Conservation (phyloP, 2,329 filamentous ascomycete genomes). For the Cladosporium halotolerans region DNA sequence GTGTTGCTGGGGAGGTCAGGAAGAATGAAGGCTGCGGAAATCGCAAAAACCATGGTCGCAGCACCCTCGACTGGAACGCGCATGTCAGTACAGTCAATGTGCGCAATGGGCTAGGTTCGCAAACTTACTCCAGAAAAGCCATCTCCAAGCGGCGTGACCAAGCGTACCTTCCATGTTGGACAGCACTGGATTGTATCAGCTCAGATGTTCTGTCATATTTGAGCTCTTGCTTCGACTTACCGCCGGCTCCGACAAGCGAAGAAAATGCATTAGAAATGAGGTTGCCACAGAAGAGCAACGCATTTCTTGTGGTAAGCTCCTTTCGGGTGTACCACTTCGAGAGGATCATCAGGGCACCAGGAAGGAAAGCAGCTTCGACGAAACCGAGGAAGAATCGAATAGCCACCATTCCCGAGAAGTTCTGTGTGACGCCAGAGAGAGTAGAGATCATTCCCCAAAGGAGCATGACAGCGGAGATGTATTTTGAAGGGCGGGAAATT, state of each 20-base stretch:
- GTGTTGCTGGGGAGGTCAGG: slow-evolving; percentile 55
- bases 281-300: slow-evolving; percentile 48
- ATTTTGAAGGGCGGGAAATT: slow-evolving; percentile 27
- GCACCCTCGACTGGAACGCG: slow-evolving; percentile 62
- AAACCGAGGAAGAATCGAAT: slow-evolving; percentile 36
- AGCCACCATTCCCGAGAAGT: slow-evolving; percentile 32
- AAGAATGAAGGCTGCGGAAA: slow-evolving; percentile 53
- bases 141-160: slow-evolving; percentile 10
- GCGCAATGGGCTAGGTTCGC: background rate
- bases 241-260: slow-evolving; percentile 45
- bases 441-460: slow-evolving; percentile 32
- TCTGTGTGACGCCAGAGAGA: slow-evolving; percentile 29
- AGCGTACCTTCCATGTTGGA: slow-evolving; percentile 13
- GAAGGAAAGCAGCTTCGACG: slow-evolving; percentile 42
- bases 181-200: background rate
- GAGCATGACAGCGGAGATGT: slow-evolving; percentile 29
- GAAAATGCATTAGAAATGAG: slow-evolving; percentile 48
- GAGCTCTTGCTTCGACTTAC: slow-evolving; percentile 15
- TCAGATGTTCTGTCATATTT: no score
- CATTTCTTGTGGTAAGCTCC: slow-evolving; percentile 46
- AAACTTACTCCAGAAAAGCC: slow-evolving; percentile 11
- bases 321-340: slow-evolving; percentile 46
- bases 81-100: slow-evolving; percentile 24
- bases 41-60: slow-evolving; percentile 56
- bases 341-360: slow-evolving; percentile 38